Conservation (phyloP, 2,329 filamentous ascomycete genomes). For the Scytalidium sp. region DNA sequence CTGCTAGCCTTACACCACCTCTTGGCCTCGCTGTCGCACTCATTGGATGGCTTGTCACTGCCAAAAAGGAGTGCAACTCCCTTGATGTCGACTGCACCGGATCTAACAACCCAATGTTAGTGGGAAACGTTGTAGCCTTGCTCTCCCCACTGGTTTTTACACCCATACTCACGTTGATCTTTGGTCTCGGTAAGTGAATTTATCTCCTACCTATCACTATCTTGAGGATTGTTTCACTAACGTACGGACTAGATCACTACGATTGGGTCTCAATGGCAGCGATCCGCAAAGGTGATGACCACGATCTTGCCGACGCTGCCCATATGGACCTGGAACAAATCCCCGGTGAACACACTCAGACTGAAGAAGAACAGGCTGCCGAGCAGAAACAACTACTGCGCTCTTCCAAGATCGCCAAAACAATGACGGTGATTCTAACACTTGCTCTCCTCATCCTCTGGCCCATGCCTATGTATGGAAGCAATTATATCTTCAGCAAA, state of each 20-base stretch:
- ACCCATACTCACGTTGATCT: constrained; percentile 68
- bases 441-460: constrained; percentile 75
- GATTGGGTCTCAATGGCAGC: constrained; percentile 81
- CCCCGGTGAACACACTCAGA: constrained; percentile 42
- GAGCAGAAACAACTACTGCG: constrained; percentile 47
- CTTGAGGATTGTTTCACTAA: too few relatives aligned
- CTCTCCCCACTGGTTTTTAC: constrained; percentile 74
- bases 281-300: constrained; percentile 77
- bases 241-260: constrained; percentile 59
- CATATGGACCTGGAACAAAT: constrained; percentile 64
- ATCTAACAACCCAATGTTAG: constrained; percentile 84
- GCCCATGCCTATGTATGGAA: constrained; percentile 90
- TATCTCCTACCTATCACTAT: not conserved
- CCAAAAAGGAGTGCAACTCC: constrained; percentile 64
- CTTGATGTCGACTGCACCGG: constrained; percentile 75
- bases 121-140: constrained; percentile 79
- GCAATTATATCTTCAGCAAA: constrained; percentile 77
- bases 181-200: constrained; percentile 40
- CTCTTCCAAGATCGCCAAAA: constrained; percentile 47
- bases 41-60: constrained; percentile 75
- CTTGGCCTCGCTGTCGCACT: constrained; percentile 67
- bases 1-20: constrained; percentile 66
- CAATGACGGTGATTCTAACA: constrained; percentile 59
- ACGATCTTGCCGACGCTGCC: constrained; percentile 62
- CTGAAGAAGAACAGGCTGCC: constrained; percentile 36